A percentile compares a stretch with the other conserved stretches of the same genome.
phyloP scores from a whole-genome alignment of 306 rosid species.

The Cercis canadensis region DNA sequence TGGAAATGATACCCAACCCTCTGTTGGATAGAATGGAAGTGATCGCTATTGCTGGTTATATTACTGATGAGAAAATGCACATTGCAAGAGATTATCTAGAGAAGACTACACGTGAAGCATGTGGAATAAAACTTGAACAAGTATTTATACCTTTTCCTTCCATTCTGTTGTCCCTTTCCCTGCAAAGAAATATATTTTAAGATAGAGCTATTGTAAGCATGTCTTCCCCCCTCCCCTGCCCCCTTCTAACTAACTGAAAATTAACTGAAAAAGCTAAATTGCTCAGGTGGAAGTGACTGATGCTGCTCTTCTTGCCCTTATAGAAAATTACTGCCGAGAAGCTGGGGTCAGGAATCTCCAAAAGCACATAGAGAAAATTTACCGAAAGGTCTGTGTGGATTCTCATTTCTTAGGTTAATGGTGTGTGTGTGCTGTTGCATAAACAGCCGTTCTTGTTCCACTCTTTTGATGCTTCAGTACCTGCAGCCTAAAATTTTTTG shows the following conservation, averaged over 20 bases:
- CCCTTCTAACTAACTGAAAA: constrained; percentile 8
- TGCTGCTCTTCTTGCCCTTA: constrained; percentile 83
- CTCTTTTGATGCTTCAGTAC: neutral
- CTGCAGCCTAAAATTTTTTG: constrained; percentile 31
- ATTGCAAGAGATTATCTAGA: constrained; percentile 97
- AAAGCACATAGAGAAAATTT: constrained; percentile 93
- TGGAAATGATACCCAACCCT: constrained; percentile 95
- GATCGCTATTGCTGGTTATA: constrained; percentile 91
- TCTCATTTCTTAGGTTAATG: constrained; percentile 10
- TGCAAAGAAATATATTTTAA: constrained; percentile 19
- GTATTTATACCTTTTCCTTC: constrained; percentile 46
- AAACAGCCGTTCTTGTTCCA: constrained; percentile 14
- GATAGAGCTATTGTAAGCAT: constrained; percentile 10
- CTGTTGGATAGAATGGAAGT: constrained; percentile 97
- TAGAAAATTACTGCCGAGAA: constrained; percentile 93
- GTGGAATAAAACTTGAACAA: constrained; percentile 91
- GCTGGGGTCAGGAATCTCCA: constrained; percentile 95
- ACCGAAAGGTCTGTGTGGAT: constrained; percentile 74
- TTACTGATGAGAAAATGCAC: constrained; percentile 98
- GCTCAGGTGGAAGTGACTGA: constrained; percentile 84
- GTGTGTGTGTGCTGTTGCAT: constrained; percentile 15
- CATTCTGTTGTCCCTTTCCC: constrained; percentile 23
- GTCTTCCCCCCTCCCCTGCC: neutral
- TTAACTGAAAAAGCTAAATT: constrained; percentile 32
- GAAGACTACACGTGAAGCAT: constrained; percentile 90